phyloP scores from a whole-genome alignment of 1,284 basidiomycete genomes.

The Peniophora sp. region DNA sequence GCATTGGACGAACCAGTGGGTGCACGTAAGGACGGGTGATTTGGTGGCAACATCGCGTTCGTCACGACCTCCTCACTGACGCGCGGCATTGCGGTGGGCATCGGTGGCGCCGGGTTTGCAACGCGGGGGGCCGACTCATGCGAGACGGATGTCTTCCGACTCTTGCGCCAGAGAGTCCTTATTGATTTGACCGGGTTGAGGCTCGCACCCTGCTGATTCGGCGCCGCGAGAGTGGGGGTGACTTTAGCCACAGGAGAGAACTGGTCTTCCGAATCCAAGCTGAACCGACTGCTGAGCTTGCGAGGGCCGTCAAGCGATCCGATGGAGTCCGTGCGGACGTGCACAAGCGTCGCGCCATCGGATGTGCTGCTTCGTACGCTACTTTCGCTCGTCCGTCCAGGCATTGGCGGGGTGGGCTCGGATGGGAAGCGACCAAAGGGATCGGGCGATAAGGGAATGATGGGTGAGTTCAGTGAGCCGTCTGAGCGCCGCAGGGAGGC shows the following conservation, averaged over 20 bases:
- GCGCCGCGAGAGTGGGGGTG: conserved; percentile 6
- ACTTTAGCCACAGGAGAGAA: conserved; percentile 10
- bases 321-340: conserved; percentile 1
- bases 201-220: conserved; percentile 19
- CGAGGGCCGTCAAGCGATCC: conserved; percentile 11
- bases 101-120: conserved; percentile 7
- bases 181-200: conserved; percentile 63
- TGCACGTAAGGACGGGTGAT: neutral
- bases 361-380: neutral
- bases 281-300: conserved; percentile 57
- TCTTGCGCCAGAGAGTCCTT: conserved; percentile 69
- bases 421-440: conserved; percentile 69
- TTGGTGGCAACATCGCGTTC: conserved; percentile 7
- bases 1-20: conserved; percentile 2
- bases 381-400: conserved; percentile 2
- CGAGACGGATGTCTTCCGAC: conserved; percentile 39
- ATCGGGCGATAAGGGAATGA: conserved; percentile 70
- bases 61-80: conserved; percentile 10
- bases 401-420: conserved; percentile 22
- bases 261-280: conserved; percentile 53
- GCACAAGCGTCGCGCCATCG: neutral
- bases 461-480: conserved; percentile 28
- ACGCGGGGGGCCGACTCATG: conserved; percentile 17
- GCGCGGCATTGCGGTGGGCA: conserved; percentile 8
- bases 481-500: conserved; percentile 17